Base-by-base conservation (phyloP, 257 asterid species). In the Plectranthus barbatus region DNA sequence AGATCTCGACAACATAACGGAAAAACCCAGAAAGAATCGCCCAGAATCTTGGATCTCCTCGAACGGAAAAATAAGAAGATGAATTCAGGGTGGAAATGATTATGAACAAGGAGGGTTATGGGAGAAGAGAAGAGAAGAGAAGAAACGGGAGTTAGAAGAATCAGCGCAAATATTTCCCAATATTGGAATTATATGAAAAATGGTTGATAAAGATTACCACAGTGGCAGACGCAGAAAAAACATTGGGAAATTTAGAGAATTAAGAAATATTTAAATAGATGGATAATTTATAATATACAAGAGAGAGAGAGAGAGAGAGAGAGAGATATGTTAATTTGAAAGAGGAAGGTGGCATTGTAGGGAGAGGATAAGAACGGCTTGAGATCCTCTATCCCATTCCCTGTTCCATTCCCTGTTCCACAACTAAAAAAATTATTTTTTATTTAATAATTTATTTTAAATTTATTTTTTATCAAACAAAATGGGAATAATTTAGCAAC, bases 1-100 rank as follows among this genome's bases (percentile, higher is more conserved):
- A 68, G 96, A 88, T 84, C 90, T 79, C 36, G 96, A 88, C 77
- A 88, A 74, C 96, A 88, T 88, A 62, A 52, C 60, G 42, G 46
- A 13, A 49, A 60, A 58, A 67, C 9, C n/a, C 21, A 60, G 26
- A 39, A 33, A 48, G 49, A 31, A 42, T 23, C 48, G 50, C 12
- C 34, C 26, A 51, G 31, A 63, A 60, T 56, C 70, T 64, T 42
- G 52, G 39, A 24, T 56, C 9, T 55, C 45, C 9, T 14, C 42
- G 5, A 3, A 0, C 7, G 44, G 54, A 19, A 20, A 50, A 49
- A 2, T 21, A 58, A 29, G 29, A 63, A 20, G 31, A 14, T 9
- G 15, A n/a, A 53, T 50, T 69, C 62, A 73, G 51, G 66, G 69
- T 33, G 6, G 14, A n/a, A 10, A 21, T 45, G 42, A 56, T 31